Evolutionary conservation across 495 filamentous ascomycete genomes (phyloP), one percentile per base, ranked within the genome.

Genomic region (Daldinia vernicosa): DNA sequence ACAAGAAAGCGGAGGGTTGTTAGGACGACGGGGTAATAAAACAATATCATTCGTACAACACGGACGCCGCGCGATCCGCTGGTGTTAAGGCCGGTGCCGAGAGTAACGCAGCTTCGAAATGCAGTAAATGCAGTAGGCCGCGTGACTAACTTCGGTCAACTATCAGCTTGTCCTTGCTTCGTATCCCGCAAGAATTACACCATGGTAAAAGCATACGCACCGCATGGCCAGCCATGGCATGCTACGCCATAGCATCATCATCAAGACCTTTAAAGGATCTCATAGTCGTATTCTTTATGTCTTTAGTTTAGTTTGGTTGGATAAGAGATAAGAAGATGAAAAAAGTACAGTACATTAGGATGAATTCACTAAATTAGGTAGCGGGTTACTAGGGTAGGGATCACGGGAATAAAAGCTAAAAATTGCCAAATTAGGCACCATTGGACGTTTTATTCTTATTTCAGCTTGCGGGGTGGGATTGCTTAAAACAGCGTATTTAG

Each of bases 401-500:
- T 27, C 43, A 14, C 33, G 33, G 33, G 33, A 56, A 61, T 26
- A 39, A 60, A 30, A n/a, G 61, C 55, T 55, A 64, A 45, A 63
- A 52, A 37, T 69, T 70, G 35, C 63, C 57, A 33, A 40, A 66
- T 66, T 40, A 30, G 62, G 56, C 27, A 40, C 64, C 27, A 30
- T 51, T 27, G 47, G 47, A 27, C 17, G 24, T 11, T 51, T 51
- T 51, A 51, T 22, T 17, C 39, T 17, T 17, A 40, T 17, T 40
- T 40, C 39, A 40, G 39, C 39, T 17, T 17, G 39, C 39, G 39
- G 39, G 39, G 33, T 2, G 39, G 15, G 39, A 51, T 54, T 63
- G 54, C 58, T 58, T 32, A 51, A 58, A 55, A 22, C 33, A 28
- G 52, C 35, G n/a, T 51, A 72, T 60, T 71, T 72, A 72, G 63